Evolutionary conservation across 441 rosid genomes (phyloP).

Genomic region (Arabidopsis hybrid): DNA sequence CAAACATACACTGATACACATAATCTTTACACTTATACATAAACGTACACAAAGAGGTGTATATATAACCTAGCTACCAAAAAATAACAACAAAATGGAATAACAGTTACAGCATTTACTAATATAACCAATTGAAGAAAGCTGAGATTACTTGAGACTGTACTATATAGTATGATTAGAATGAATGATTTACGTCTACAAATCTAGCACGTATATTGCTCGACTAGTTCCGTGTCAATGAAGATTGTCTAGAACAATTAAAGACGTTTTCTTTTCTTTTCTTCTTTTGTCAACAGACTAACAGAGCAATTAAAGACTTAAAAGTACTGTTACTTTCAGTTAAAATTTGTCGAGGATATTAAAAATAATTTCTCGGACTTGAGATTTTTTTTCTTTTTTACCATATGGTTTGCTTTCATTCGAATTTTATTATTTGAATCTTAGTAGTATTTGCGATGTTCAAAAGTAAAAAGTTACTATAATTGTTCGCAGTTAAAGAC

Average conservation of each 20-base stretch:
- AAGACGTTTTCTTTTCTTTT: no score
- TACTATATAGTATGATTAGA: not conserved
- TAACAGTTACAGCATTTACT: slow-evolving; percentile 2
- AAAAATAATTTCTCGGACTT: not conserved
- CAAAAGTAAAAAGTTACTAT: not conserved
- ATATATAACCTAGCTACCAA: not conserved
- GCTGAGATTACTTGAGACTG: not conserved
- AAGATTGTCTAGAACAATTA: not conserved
- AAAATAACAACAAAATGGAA: not conserved
- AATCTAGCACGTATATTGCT: not conserved
- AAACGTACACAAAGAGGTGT: not conserved
- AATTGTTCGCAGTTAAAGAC: slow-evolving; percentile 3
- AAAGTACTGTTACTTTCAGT: not conserved
- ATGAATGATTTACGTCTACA: not conserved
- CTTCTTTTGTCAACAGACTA: no score
- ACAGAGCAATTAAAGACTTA: not conserved
- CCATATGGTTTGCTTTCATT: not conserved
- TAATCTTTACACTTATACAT: not conserved
- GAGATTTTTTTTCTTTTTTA: not conserved
- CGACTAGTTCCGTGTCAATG: not conserved
- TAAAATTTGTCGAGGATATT: not conserved
- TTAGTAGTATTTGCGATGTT: not conserved
- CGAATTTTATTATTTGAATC: not conserved
- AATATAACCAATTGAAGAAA: not conserved
- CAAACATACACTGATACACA: not conserved